Percentiles rank a stretch among this genome's conserved stretches.
These are phyloP conservation scores for Ligustrum vulgare DNA, from an alignment of 257 asterid species.

Conservation along the genomic window DNA sequence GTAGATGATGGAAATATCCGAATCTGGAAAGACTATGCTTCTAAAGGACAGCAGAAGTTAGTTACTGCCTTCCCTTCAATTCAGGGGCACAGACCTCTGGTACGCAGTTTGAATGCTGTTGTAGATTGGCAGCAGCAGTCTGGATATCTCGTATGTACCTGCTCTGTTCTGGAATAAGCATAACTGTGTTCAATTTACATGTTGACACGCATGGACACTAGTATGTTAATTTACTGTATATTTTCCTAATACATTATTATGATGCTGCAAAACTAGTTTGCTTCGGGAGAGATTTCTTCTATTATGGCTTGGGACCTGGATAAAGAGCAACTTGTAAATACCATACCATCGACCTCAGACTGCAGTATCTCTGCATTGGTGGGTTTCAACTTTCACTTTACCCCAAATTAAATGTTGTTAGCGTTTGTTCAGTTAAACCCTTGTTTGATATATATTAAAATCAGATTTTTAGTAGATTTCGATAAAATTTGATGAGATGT, in stretches of 20 bases:
- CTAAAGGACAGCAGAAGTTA: slow-evolving; percentile 71
- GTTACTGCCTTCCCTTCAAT: slow-evolving; percentile 89
- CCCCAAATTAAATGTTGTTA: background rate
- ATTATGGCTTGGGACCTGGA: slow-evolving; percentile 98
- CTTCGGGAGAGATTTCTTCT: slow-evolving; percentile 86
- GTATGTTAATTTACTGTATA: slow-evolving; percentile 1
- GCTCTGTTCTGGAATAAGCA: background rate
- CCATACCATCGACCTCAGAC: slow-evolving; percentile 74
- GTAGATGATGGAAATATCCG: slow-evolving; percentile 91
- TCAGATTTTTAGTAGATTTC: too few relatives aligned
- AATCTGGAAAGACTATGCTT: slow-evolving; percentile 85
- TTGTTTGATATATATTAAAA: too few relatives aligned
- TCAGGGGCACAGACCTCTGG: slow-evolving; percentile 88
- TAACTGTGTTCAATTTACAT: background rate
- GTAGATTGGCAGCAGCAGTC: slow-evolving; percentile 99
- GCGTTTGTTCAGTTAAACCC: background rate
- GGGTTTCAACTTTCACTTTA: slow-evolving; percentile 27
- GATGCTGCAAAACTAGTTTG: slow-evolving; percentile 47
- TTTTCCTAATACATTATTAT: slow-evolving; percentile 16
- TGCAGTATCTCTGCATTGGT: slow-evolving; percentile 93
- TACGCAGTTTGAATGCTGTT: slow-evolving; percentile 84
- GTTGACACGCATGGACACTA: background rate
- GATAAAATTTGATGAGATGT: too few relatives aligned
- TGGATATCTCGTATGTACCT: slow-evolving; percentile 54
- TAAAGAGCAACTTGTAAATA: slow-evolving; percentile 80